Percentiles rank a stretch among this genome's conserved stretches.
Conservation (phyloP, 2,329 filamentous ascomycete genomes). For the Hypoxylon sp. region DNA sequence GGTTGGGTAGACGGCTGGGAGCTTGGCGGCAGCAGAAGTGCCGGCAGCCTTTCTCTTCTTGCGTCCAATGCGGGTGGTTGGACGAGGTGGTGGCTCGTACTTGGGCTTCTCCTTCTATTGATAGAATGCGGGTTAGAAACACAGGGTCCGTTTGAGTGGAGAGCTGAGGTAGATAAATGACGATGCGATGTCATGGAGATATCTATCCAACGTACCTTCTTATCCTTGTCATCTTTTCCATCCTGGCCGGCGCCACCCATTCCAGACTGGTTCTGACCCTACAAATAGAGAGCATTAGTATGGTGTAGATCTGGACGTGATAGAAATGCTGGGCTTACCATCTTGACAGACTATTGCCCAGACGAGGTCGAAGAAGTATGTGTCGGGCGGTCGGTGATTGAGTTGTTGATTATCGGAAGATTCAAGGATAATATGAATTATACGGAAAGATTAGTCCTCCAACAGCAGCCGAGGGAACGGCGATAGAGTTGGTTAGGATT, state of each 20-base stretch:
- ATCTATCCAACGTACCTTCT: constrained; percentile 77
- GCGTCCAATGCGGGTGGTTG: constrained; percentile 95
- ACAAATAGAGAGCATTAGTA: constrained; percentile 29
- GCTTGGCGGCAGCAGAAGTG: constrained; percentile 93
- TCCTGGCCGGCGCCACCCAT: constrained; percentile 83
- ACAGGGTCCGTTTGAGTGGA: background rate
- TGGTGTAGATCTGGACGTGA: background rate
- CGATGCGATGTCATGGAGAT: constrained; percentile 4
- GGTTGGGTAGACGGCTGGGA: constrained; percentile 93
- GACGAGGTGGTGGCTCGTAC: constrained; percentile 98
- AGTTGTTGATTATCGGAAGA: background rate
- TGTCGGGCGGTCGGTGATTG: background rate
- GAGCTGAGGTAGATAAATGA: constrained; percentile 2
- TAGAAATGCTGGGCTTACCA: constrained; percentile 46
- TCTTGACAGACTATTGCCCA: constrained; percentile 45
- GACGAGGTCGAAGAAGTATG: constrained; percentile 30
- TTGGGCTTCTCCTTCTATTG: constrained; percentile 98
- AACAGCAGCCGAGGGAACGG: background rate
- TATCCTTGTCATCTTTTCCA: constrained; percentile 88
- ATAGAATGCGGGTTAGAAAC: constrained; percentile 18
- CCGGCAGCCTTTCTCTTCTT: constrained; percentile 98
- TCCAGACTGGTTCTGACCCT: constrained; percentile 90
- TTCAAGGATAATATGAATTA: constrained; percentile 10
- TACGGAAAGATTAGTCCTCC: background rate
- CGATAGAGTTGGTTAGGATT: constrained; percentile 8